These are phyloP conservation scores for Gracilaria domingensis DNA, from an alignment of 23 red algal species.

Conservation along the genomic window DNA sequence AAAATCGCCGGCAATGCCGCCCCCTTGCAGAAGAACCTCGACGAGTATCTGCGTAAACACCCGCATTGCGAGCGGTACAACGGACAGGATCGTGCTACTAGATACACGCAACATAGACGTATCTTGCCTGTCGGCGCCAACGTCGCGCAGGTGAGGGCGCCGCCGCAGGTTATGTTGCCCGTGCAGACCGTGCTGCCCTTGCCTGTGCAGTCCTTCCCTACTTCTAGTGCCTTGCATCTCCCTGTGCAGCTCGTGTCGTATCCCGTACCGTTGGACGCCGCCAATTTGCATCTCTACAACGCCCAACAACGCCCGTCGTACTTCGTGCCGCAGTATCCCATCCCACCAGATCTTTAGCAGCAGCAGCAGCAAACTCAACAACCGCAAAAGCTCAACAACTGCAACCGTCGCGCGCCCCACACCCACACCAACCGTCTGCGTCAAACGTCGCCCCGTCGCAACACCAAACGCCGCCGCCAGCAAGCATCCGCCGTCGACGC, in stretches of 20 bases:
- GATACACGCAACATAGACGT: conserved; percentile 61
- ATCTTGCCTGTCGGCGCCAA: conserved; percentile 65
- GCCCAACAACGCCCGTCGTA: not conserved
- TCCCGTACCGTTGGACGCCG: conserved; percentile 3
- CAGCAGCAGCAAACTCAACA: not conserved
- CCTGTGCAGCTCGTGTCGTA: conserved; percentile 20
- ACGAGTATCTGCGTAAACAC: conserved; percentile 77
- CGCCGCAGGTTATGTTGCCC: not conserved
- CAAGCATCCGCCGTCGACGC: not conserved
- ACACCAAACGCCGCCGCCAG: not conserved
- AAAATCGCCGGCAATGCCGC: conserved; percentile 96
- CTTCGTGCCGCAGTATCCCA: not conserved
- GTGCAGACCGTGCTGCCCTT: conserved; percentile 19
- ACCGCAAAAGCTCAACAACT: conserved; percentile 20
- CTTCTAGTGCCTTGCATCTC: not conserved
- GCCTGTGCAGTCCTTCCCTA: not conserved
- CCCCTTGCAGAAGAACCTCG: conserved; percentile 79
- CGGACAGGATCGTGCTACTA: conserved; percentile 73
- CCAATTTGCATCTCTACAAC: conserved; percentile 19
- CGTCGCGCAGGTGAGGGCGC: not conserved
- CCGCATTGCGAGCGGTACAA: conserved; percentile 91
- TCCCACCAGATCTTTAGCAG: not conserved
- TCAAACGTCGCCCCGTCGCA: not conserved
- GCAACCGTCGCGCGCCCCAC: not conserved
- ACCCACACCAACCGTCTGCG: not conserved